Evolutionary conservation across 345 rosid species (phyloP), one percentile per base, ranked within the genome.

Genomic region (Ricinus communis): DNA sequence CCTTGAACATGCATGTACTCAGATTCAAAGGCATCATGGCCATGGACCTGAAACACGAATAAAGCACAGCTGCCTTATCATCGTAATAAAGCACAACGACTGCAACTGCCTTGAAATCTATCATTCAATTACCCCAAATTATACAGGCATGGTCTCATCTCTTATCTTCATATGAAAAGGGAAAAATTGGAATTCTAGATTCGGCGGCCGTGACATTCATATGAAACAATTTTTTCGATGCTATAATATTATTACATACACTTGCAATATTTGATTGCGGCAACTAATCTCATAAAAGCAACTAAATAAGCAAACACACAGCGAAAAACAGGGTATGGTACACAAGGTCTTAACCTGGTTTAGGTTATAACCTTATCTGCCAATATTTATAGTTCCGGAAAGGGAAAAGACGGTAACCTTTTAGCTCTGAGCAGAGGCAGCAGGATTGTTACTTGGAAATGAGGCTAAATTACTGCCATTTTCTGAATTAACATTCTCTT

Each of bases 361-460:
- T 57, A 54, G 62, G 72, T 64, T 45, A n/a, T n/a, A 40, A 67
- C 51, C 19, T 38, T 27, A 24, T n/a, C n/a, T 19, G 74, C 62
- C 27, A 51, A 74, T 33, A 28, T 61, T 9, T 49, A 60, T 50
- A 45, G 56, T 45, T 40, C 54, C 31, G 2, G 63, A 6, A 8
- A 22, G 70, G n/a, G 58, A 41, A 65, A 50, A 12, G 45, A 66
- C 38, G 43, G 28, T 22, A 68, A 27, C 53, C 57, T 40, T 73
- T 80, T 81, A 92, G 76, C 89, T 90, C 75, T 89, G 97, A 64
- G 97, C 89, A 25, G 98, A 88, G 60, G 99, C 88, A 2, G 98
- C 91, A 8, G 92, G 86, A 66, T 83, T 90, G 61, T 79, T 75
- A 53, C 80, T 79, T 8, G 87, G 78, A 65, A 81, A 72, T 12